Conservation (phyloP, 148 eudicot species). For the Rhododendron mucronatum region DNA sequence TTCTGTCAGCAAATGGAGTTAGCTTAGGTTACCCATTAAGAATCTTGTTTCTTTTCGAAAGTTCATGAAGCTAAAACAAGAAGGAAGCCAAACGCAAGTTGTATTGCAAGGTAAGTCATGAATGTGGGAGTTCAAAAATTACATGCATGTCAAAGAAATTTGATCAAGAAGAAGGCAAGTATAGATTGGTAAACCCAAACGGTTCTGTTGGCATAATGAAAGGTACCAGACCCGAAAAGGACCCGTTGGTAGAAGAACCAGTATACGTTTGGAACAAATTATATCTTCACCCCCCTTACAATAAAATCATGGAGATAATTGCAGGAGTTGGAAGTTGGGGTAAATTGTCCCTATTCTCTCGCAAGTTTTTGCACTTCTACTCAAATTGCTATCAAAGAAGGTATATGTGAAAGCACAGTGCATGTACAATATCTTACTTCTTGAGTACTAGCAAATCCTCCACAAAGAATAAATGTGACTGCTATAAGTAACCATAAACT, state of each 20-base stretch:
- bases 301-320: neutral
- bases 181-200: neutral
- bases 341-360: neutral
- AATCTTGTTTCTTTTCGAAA: neutral
- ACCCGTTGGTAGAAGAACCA: neutral
- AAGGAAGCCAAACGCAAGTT: neutral
- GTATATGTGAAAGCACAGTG: neutral
- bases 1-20: conserved; percentile 5
- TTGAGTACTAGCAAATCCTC: conserved; percentile 71
- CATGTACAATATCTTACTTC: conserved; percentile 43
- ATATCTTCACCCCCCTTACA: neutral
- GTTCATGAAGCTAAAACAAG: neutral
- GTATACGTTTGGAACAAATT: neutral
- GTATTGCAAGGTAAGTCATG: neutral
- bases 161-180: neutral
- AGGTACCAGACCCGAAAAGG: neutral
- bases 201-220: neutral
- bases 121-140: neutral
- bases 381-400: neutral
- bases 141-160: neutral
- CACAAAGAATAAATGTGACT: conserved; percentile 78
- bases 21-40: neutral
- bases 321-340: neutral
- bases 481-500: conserved; percentile 94
- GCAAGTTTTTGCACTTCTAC: neutral